Base-by-base conservation (phyloP, 768 basidiomycete species). In the Mycena sanguinolenta region DNA sequence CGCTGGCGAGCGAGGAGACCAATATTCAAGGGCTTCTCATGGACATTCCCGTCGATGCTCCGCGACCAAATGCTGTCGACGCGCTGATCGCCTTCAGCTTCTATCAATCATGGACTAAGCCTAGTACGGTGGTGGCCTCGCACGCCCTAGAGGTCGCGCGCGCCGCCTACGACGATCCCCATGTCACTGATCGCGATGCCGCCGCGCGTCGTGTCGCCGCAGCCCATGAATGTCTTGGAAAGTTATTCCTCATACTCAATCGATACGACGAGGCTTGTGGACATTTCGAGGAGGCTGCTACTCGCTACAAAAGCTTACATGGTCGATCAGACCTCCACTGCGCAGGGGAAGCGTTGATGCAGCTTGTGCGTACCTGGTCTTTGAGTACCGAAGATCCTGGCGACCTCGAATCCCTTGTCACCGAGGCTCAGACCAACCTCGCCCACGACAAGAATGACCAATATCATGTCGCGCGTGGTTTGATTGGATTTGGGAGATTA, bases 81-180 rank as follows among this genome's bases (percentile, higher is more conserved):
- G 75, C 69, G 23, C 64, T 75, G 34, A 36, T 78, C 14, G 34
- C 69, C 16, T 73, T 75, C 27, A 58, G 71, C 38, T 36, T 63
- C 44, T 70, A 76, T 60, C 77, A 78, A 42, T 21, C 28, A 12
- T 36, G 50, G 38, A 65, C 67, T 0, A 65, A 65, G 50, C 77
- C 77, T 14, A 70, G 67, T 30, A 39, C 58, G 13, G 67, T 63
- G 17, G 59, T 58, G 9, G 60, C 53, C 59, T 16, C 4, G 12
- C 60, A 63, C 39, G 67, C 67, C 8, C 62, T 69, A 42, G 38
- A 36, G 42, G 46, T 69, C n/a, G 67, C 67, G 23, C 27, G 16
- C 10, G 66, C 58, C 10, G 36, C 32, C 16, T 0, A 14, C 3
- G 44, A 52, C 36, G 42, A 57, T 69, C 38, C 6, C 32, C 32